These are phyloP conservation scores for Rosellinia necatrix DNA, from an alignment of 2,329 filamentous ascomycete species.

Conservation along the genomic window DNA sequence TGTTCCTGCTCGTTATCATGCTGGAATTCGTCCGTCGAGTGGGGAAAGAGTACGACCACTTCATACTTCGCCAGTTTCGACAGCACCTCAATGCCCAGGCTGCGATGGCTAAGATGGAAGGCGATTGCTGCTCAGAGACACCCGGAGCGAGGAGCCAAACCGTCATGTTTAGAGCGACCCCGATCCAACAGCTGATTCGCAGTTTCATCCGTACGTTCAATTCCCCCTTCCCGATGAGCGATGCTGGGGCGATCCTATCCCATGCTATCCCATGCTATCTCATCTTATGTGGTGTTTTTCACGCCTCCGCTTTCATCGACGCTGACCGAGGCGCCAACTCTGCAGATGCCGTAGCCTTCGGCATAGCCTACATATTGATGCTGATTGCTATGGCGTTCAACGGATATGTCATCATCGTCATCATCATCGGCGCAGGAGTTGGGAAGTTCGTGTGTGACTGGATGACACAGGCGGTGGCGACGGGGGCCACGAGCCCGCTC, in stretches of 20 bases:
- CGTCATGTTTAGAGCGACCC: slow-evolving; percentile 46
- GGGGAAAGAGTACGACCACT: slow-evolving; percentile 49
- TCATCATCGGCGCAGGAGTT: slow-evolving; percentile 53
- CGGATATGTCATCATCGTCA: slow-evolving; percentile 50
- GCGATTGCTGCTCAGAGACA: slow-evolving; percentile 24
- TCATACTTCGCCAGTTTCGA: slow-evolving; percentile 47
- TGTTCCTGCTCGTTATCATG: slow-evolving; percentile 46
- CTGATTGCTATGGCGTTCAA: slow-evolving; percentile 53
- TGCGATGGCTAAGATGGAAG: slow-evolving; percentile 23
- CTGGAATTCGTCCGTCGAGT: slow-evolving; percentile 48
- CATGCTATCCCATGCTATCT: neutral
- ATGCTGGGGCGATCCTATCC: no score
- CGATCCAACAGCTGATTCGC: slow-evolving; percentile 47
- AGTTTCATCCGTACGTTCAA: slow-evolving; percentile 38
- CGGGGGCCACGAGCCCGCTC: slow-evolving; percentile 22
- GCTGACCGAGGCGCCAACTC: neutral
- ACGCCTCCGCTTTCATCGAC: neutral
- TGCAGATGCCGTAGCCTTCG: slow-evolving; percentile 46
- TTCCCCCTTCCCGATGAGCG: no score
- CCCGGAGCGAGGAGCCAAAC: slow-evolving; percentile 25
- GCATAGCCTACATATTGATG: slow-evolving; percentile 51
- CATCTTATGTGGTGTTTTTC: neutral
- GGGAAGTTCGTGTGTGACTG: slow-evolving; percentile 61
- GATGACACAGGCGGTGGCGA: slow-evolving; percentile 51
- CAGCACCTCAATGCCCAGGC: slow-evolving; percentile 40